Base-by-base conservation (phyloP, 345 rosid species). In the Corchorus capsularis region DNA sequence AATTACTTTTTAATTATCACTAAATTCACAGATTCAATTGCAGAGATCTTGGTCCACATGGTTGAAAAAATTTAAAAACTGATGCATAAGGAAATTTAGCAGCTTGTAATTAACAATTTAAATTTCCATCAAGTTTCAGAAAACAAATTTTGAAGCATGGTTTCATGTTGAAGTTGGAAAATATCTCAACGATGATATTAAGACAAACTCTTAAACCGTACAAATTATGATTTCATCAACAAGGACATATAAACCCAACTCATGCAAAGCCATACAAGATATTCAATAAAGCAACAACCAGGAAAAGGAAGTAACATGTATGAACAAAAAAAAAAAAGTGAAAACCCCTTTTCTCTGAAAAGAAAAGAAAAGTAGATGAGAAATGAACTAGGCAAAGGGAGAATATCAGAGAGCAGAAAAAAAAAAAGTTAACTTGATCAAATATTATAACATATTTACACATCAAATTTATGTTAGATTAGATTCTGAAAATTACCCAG, bases 151-250 rank as follows among this genome's bases (percentile, higher is more conserved):
- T 53, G 9, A 53, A 16, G 9, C 1, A 17, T 53, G 11, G 4
- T 49, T 4, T 53, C 57, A 4, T 59, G 63, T 8, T 3, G 37
- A 12, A 11, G 32, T 15, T 8, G 15, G 15, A 27, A 59, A 22
- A 59, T 59, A 59, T 8, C 41, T 60, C 15, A 60, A 60, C 27
- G 19, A 19, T 56, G 34, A 19, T 56, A 4, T 12, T 4, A 57
- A 57, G 34, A 34, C 12, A 27, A 69, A 53, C 27, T 19, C 15
- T 52, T 10, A 15, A 34, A 39, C 41, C 3, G 22, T 22, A 47
- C 39, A 32, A 60, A 60, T 37, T 52, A 2, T 52, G 49, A 64
- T 70, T 50, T 53, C 46, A 49, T 53, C 62, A 70, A 47, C 57
- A 27, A 47, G 27, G 12, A 20, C 15, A 57, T 19, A 12, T 4